Evolutionary conservation across 495 filamentous ascomycete genomes (phyloP).

Genomic region (Annulohypoxylon maeteangense): DNA sequence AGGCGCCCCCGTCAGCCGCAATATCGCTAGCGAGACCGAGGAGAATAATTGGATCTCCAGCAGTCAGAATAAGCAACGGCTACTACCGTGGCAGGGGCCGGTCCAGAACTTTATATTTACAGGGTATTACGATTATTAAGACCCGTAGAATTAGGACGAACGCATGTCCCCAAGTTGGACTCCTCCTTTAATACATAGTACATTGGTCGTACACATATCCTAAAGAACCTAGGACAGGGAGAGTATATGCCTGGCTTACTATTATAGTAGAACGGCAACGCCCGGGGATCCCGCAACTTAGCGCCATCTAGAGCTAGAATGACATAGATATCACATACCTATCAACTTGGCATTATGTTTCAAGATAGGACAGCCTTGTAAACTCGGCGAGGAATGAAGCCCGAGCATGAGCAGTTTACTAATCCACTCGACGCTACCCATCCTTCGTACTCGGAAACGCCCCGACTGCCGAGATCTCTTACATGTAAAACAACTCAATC

Average conservation of each 20-base stretch:
- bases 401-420: background rate
- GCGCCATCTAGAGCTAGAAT: background rate
- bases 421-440: background rate
- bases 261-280: background rate
- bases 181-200: no score
- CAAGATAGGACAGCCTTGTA: background rate
- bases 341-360: background rate
- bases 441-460: background rate
- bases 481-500: slow-evolving; percentile 1
- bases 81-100: slow-evolving; percentile 39
- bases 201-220: background rate
- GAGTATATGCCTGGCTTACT: background rate
- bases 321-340: background rate
- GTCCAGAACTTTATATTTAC: slow-evolving; percentile 39
- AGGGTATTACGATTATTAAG: slow-evolving; percentile 31
- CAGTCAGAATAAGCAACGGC: slow-evolving; percentile 16
- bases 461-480: slow-evolving; percentile 3
- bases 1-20: slow-evolving; percentile 21
- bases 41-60: slow-evolving; percentile 23
- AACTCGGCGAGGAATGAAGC: background rate
- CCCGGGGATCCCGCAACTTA: background rate
- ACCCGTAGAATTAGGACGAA: background rate
- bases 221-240: background rate
- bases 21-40: background rate
- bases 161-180: no score